Percentiles rank a stretch among this genome's conserved stretches.
Conservation (phyloP, 768 basidiomycete genomes). For the Suillus ampliporus region DNA sequence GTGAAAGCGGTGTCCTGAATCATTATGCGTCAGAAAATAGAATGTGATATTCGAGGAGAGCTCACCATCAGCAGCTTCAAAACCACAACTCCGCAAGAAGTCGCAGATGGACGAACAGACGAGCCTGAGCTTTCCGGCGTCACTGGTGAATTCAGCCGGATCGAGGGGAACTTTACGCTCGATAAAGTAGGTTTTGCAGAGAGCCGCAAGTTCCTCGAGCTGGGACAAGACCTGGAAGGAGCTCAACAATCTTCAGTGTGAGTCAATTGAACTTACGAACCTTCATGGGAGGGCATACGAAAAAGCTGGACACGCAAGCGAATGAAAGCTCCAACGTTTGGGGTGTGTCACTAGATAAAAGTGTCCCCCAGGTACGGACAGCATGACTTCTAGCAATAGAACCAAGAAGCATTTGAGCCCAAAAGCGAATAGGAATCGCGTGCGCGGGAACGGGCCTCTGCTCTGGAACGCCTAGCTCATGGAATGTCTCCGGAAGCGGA, state of each 20-base stretch:
- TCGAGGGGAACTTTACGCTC: conserved; percentile 34
- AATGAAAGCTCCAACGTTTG: conserved; percentile 51
- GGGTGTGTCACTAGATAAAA: conserved; percentile 19
- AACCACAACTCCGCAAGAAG: conserved; percentile 57
- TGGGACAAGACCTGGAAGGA: conserved; percentile 44
- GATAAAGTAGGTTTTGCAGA: conserved; percentile 47
- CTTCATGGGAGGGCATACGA: conserved; percentile 48
- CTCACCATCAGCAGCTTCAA: conserved; percentile 49
- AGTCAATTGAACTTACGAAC: conserved; percentile 34
- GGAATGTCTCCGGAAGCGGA: conserved; percentile 40
- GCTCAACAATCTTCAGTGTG: neutral
- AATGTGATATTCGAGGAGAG: neutral
- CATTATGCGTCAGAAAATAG: conserved; percentile 7
- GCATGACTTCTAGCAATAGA: conserved; percentile 50
- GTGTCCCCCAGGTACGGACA: conserved; percentile 43
- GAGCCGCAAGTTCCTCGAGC: conserved; percentile 45
- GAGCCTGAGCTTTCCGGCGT: conserved; percentile 30
- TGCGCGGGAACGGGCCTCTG: conserved; percentile 23
- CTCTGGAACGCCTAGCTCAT: conserved; percentile 17
- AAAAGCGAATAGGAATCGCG: conserved; percentile 52
- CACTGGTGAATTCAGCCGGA: conserved; percentile 36
- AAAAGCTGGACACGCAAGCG: conserved; percentile 58
- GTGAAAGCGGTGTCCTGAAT: conserved; percentile 45
- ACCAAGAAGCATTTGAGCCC: conserved; percentile 52
- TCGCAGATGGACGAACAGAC: conserved; percentile 52